Evolutionary conservation across 2,329 filamentous ascomycete genomes (phyloP).

Genomic region (Beauveria sp.): DNA sequence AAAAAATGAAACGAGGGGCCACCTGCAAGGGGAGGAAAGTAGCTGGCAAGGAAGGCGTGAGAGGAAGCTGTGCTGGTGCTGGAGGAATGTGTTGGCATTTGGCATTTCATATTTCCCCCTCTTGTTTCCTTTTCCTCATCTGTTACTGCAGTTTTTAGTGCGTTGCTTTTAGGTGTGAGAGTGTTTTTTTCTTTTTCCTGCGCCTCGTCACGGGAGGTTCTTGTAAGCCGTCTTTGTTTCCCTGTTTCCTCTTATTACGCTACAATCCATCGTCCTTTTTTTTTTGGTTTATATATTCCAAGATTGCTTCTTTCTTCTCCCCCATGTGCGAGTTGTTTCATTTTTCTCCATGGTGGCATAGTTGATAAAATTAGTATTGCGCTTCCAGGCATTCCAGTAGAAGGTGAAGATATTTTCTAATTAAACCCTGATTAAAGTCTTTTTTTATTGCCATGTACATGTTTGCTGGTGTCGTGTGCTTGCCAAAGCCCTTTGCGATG

Average conservation of each 20-base stretch:
- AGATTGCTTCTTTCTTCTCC: background rate
- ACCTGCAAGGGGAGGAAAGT: background rate
- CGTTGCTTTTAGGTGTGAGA: background rate
- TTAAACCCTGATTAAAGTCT: background rate
- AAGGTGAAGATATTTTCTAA: background rate
- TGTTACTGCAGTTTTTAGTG: background rate
- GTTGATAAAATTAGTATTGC: background rate
- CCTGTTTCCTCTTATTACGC: background rate
- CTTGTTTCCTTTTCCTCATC: conserved; percentile 12
- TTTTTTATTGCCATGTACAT: background rate
- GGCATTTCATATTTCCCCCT: conserved; percentile 11
- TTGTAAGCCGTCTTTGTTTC: background rate
- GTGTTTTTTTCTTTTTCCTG: background rate
- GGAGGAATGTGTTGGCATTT: conserved; percentile 1
- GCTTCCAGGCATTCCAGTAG: background rate
- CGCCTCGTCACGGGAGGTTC: background rate
- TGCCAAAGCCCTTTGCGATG: background rate
- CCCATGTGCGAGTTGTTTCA: background rate
- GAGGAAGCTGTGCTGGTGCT: background rate
- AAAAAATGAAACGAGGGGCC: background rate
- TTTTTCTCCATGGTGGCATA: background rate
- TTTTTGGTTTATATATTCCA: conserved; percentile 4
- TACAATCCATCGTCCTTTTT: background rate
- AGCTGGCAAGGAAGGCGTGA: background rate
- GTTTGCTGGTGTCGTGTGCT: background rate